Percentiles rank a stretch among this genome's conserved stretches.
Conservation (phyloP, 164 flowering plant genomes). For the Chimonanthus praecox region DNA sequence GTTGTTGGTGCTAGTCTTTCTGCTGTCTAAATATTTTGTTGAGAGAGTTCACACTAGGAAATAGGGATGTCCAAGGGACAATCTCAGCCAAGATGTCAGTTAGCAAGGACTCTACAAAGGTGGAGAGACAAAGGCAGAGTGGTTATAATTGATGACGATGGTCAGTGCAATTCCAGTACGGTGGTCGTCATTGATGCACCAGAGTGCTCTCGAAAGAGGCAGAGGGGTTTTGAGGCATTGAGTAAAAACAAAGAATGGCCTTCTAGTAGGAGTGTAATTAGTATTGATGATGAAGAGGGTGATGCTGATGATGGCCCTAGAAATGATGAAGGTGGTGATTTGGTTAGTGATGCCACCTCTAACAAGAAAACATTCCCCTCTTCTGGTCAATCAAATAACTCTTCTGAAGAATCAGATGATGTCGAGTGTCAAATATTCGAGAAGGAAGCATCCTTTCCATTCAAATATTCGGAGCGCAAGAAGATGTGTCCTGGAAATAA, state of each 20-base stretch:
- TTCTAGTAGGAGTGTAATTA: slow-evolving; percentile 24
- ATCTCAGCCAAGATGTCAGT: slow-evolving; percentile 19
- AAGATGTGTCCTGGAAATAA: slow-evolving; percentile 24
- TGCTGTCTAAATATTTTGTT: not conserved
- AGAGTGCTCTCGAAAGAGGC: slow-evolving; percentile 29
- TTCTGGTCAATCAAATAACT: slow-evolving; percentile 9
- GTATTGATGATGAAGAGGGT: slow-evolving; percentile 54
- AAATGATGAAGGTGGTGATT: slow-evolving; percentile 19
- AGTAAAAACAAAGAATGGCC: slow-evolving; percentile 17
- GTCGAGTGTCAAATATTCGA: slow-evolving; percentile 28
- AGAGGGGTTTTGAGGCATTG: slow-evolving; percentile 11
- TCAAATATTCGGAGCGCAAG: slow-evolving; percentile 38
- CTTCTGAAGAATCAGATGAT: slow-evolving; percentile 19
- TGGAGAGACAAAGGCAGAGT: slow-evolving; percentile 29
- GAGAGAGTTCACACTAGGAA: slow-evolving; percentile 10
- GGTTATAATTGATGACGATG: slow-evolving; percentile 47
- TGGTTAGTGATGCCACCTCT: slow-evolving; percentile 36
- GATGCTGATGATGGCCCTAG: slow-evolving; percentile 17
- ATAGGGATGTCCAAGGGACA: slow-evolving; percentile 20
- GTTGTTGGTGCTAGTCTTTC: not conserved
- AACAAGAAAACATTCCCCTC: slow-evolving; percentile 21
- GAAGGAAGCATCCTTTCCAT: slow-evolving; percentile 22
- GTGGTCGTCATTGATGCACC: slow-evolving; percentile 40
- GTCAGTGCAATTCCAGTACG: not conserved
- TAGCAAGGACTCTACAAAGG: slow-evolving; percentile 20